Conservation (phyloP, 352 stramenopile genomes). For the Phytopythium litorale region DNA sequence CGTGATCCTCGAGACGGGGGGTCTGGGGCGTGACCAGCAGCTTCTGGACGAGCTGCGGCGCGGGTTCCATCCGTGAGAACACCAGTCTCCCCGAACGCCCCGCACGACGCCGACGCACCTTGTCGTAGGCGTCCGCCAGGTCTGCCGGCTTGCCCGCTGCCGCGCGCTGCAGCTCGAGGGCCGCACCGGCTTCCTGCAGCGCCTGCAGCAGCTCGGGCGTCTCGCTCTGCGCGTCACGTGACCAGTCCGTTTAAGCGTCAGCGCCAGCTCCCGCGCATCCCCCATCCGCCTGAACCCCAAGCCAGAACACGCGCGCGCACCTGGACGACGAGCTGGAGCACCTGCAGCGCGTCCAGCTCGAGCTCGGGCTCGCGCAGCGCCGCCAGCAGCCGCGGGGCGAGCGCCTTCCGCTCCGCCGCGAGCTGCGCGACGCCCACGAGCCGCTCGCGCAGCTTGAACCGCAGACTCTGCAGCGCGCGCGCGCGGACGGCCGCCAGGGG, state of each 20-base stretch:
- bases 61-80: background rate
- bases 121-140: conserved; percentile 37
- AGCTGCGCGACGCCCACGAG: conserved; percentile 39
- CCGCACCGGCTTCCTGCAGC: conserved; percentile 32
- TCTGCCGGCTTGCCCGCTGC: conserved; percentile 23
- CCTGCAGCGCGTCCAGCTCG: conserved; percentile 44
- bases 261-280: background rate
- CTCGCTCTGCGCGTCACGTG: conserved; percentile 7
- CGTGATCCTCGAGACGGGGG: background rate
- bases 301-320: background rate
- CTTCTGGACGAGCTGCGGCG: conserved; percentile 28
- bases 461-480: conserved; percentile 49
- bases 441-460: conserved; percentile 64
- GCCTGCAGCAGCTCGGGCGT: conserved; percentile 21
- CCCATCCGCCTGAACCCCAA: no score
- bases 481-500: conserved; percentile 53
- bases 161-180: conserved; percentile 32
- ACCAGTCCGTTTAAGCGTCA: background rate
- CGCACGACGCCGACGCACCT: conserved; percentile 16
- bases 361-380: conserved; percentile 36
- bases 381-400: conserved; percentile 31
- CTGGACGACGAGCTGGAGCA: conserved; percentile 40
- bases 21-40: conserved; percentile 29
- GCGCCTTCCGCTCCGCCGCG: conserved; percentile 20
- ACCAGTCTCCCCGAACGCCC: background rate